Conservation (phyloP, 495 filamentous ascomycete species). For the Penicillium cosmopolitanum region DNA sequence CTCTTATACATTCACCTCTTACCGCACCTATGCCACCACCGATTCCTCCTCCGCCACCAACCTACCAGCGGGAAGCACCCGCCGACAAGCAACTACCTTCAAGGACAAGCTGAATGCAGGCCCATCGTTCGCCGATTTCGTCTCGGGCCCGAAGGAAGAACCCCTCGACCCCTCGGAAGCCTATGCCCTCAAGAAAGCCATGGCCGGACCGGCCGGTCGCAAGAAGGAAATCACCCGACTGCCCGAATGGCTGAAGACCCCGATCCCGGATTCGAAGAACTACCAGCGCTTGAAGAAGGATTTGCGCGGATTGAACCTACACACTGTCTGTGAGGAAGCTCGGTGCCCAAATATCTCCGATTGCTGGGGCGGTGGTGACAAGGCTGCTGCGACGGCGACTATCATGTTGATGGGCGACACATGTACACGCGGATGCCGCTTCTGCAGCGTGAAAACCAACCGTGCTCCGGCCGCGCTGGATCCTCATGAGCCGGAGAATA, state of each 20-base stretch:
- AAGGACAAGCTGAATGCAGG: slow-evolving; percentile 78
- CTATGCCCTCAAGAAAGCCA: slow-evolving; percentile 69
- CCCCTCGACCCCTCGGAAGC: slow-evolving; percentile 63
- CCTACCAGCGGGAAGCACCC: slow-evolving; percentile 31
- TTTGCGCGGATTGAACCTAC: slow-evolving; percentile 82
- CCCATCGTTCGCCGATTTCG: slow-evolving; percentile 84
- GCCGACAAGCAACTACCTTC: slow-evolving; percentile 66
- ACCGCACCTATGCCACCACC: slow-evolving; percentile 47
- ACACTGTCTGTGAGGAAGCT: slow-evolving; percentile 98
- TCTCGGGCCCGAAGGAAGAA: slow-evolving; percentile 56
- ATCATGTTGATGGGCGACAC: slow-evolving; percentile 99
- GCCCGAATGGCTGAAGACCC: slow-evolving; percentile 94
- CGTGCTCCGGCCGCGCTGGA: slow-evolving; percentile 81
- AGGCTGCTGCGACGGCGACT: slow-evolving; percentile 89
- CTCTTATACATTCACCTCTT: slow-evolving; percentile 16
- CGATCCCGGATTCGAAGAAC: slow-evolving; percentile 81
- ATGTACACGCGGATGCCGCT: slow-evolving; percentile 94
- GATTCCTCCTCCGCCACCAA: slow-evolving; percentile 43
- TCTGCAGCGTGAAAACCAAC: slow-evolving; percentile 93
- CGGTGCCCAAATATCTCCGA: slow-evolving; percentile 96
- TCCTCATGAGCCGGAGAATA: slow-evolving; percentile 95
- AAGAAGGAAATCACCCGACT: slow-evolving; percentile 89
- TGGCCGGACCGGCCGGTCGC: slow-evolving; percentile 75
- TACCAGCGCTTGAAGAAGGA: slow-evolving; percentile 94
- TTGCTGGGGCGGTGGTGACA: slow-evolving; percentile 92